Evolutionary conservation across 495 filamentous ascomycete genomes (phyloP).

Genomic region (Letharia lupina): DNA sequence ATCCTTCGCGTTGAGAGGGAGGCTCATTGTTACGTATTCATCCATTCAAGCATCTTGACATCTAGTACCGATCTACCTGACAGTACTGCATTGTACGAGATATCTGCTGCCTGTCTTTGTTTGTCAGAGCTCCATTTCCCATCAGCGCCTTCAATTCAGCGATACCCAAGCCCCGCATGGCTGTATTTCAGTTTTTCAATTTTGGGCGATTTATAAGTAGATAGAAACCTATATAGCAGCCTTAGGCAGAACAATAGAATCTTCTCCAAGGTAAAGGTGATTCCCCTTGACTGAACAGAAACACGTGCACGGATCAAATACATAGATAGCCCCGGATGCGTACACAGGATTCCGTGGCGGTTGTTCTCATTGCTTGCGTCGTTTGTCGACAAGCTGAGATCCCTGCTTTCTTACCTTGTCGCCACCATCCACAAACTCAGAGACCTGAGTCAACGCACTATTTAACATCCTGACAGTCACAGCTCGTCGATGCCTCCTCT

Average conservation of each 20-base stretch:
- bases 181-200: too few relatives aligned
- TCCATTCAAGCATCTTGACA: background rate
- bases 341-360: too few relatives aligned
- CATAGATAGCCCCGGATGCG: too few relatives aligned
- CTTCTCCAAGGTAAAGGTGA: background rate
- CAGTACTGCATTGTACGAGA: background rate
- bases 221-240: conserved; percentile 6
- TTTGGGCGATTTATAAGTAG: background rate
- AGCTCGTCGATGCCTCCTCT: too few relatives aligned
- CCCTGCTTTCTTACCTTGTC: too few relatives aligned
- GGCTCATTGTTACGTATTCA: too few relatives aligned
- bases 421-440: too few relatives aligned
- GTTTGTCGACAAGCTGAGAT: too few relatives aligned
- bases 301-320: background rate
- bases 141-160: background rate
- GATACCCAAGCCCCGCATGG: background rate
- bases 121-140: too few relatives aligned
- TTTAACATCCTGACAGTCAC: too few relatives aligned
- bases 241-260: conserved; percentile 3
- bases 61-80: background rate
- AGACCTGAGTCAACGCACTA: too few relatives aligned
- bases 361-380: too few relatives aligned
- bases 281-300: background rate
- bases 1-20: background rate
- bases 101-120: background rate